phyloP scores from a whole-genome alignment of 257 asterid genomes.

The Plectranthus barbatus region DNA sequence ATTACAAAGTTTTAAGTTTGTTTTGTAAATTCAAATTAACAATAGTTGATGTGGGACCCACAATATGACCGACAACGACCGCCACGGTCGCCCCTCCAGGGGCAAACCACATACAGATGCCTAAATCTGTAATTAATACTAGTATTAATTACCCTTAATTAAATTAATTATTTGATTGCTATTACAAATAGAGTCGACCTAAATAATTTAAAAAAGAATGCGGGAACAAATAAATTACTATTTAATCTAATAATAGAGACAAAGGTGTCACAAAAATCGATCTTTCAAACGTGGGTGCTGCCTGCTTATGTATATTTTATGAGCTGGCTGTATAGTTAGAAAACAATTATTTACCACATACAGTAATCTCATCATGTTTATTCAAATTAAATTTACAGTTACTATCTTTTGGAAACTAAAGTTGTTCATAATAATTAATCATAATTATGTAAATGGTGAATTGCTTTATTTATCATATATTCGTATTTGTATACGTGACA shows the following conservation, averaged over 20 bases:
- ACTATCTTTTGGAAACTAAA: not conserved
- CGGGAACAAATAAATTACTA: no score
- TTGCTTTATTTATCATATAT: not conserved
- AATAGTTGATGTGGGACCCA: not conserved
- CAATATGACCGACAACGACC: conserved; percentile 15
- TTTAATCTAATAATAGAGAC: not conserved
- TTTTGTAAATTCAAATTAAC: not conserved
- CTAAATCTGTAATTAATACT: not conserved
- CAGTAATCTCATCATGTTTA: not conserved
- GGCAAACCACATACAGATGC: not conserved
- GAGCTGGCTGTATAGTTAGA: not conserved
- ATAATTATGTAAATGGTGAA: not conserved
- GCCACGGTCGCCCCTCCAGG: conserved; percentile 14
- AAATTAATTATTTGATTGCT: not conserved
- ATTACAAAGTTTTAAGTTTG: not conserved
- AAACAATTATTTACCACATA: not conserved
- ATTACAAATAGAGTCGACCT: not conserved
- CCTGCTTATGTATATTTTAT: not conserved
- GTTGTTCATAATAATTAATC: not conserved
- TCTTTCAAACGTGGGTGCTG: conserved; percentile 1
- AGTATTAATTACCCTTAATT: not conserved
- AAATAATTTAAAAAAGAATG: no score
- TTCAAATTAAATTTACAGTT: not conserved
- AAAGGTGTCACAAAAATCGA: not conserved
- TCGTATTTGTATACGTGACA: no score